These are phyloP conservation scores for Elongisporangium undulatum DNA, from an alignment of 352 stramenopile species.

Conservation along the genomic window DNA sequence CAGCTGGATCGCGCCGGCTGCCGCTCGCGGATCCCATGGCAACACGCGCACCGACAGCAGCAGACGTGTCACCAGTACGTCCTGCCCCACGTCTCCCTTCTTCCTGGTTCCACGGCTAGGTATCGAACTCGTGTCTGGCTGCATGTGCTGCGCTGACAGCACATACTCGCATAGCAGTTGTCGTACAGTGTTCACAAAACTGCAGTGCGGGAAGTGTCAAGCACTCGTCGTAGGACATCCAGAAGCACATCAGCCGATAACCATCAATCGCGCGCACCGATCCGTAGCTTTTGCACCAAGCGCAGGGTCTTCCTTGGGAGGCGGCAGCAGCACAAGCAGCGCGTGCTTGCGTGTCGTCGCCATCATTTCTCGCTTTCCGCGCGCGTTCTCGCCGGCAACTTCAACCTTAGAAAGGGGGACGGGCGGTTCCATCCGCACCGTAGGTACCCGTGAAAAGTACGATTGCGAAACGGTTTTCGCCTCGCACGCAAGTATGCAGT, in stretches of 20 bases:
- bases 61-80: conserved; percentile 7
- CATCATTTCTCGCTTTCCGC: conserved; percentile 2
- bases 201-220: not conserved
- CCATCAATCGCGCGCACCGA: not conserved
- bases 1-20: not conserved
- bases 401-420: conserved; percentile 1
- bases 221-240: conserved; percentile 1
- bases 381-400: conserved; percentile 6
- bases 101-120: not conserved
- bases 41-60: not conserved
- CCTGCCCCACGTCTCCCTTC: not conserved
- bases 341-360: conserved; percentile 1
- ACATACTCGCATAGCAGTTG: conserved; percentile 13
- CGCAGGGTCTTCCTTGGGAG: not conserved
- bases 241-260: conserved; percentile 2
- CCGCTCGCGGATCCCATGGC: not conserved
- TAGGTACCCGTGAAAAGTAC: not conserved
- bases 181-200: conserved; percentile 4
- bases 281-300: not conserved
- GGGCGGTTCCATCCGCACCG: not conserved
- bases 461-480: not conserved
- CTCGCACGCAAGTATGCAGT: not conserved
- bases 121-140: not conserved
- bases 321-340: conserved; percentile 1
- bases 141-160: conserved; percentile 11